These are phyloP conservation scores for Colletotrichum cordylinicola DNA, from an alignment of 2,329 filamentous ascomycete genomes.

Conservation along the genomic window DNA sequence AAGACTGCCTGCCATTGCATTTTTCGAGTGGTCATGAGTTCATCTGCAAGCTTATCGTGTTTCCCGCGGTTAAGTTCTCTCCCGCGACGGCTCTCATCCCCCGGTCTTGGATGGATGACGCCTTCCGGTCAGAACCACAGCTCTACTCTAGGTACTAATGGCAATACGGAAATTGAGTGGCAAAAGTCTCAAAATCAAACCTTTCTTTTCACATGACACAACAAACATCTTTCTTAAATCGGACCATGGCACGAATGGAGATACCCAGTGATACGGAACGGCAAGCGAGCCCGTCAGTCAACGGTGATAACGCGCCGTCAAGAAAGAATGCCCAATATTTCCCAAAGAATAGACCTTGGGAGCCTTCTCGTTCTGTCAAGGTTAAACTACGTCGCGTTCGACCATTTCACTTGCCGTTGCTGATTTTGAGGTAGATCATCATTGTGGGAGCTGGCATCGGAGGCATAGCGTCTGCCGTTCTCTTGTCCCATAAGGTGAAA, in stretches of 20 bases:
- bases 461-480: slow-evolving; percentile 39
- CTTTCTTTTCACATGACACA: background rate
- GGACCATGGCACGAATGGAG: background rate
- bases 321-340: background rate
- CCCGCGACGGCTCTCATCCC: background rate
- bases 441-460: slow-evolving; percentile 55
- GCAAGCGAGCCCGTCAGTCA: background rate
- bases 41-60: background rate
- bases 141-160: background rate
- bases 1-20: background rate
- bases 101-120: background rate
- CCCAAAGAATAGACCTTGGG: background rate
- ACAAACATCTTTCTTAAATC: background rate
- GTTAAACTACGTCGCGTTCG: background rate
- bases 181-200: background rate
- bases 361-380: background rate
- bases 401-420: background rate
- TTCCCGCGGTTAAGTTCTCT: background rate
- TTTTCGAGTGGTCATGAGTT: background rate
- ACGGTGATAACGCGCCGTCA: background rate
- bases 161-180: background rate
- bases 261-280: background rate
- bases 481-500: slow-evolving; percentile 23
- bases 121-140: background rate
- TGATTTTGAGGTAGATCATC: background rate